A percentile compares a stretch with the other conserved stretches of the same genome.
phyloP scores from a whole-genome alignment of 768 basidiomycete genomes.

The Termitomyces sp. region DNA sequence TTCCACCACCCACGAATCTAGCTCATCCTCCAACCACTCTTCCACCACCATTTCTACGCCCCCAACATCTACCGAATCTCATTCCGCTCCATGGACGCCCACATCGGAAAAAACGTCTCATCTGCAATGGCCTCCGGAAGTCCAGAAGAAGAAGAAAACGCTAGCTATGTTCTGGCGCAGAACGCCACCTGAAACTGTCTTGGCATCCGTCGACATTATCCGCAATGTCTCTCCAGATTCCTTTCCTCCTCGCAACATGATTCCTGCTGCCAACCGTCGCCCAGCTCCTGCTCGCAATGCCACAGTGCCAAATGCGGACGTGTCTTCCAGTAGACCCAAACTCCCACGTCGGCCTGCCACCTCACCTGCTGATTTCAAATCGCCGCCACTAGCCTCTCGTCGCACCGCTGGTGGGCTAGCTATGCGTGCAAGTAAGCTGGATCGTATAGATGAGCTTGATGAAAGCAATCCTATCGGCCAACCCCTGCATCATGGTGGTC shows the following conservation, averaged over 20 bases:
- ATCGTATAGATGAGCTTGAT: constrained; percentile 75
- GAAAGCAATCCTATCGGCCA: constrained; percentile 67
- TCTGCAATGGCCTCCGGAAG: constrained; percentile 10
- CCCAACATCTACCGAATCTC: constrained; percentile 12
- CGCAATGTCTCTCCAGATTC: constrained; percentile 9
- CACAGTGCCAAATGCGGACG: constrained; percentile 14
- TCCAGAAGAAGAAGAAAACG: constrained; percentile 13
- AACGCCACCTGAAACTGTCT: constrained; percentile 11
- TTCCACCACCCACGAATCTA: constrained; percentile 9
- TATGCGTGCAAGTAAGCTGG: constrained; percentile 34
- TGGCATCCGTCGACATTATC: constrained; percentile 6
- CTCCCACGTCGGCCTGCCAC: constrained; percentile 20
- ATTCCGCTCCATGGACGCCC: constrained; percentile 7
- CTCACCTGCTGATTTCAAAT: constrained; percentile 17
- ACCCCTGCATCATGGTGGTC: constrained; percentile 62
- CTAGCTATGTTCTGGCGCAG: constrained; percentile 17
- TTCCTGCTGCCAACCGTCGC: constrained; percentile 4
- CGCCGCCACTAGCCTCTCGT: constrained; percentile 11
- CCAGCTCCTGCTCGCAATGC: constrained; percentile 12
- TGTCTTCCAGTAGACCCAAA: constrained; percentile 15
- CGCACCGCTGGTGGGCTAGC: constrained; percentile 14
- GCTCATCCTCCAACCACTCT: constrained; percentile 14
- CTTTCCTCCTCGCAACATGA: constrained; percentile 3
- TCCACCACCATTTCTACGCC: constrained; percentile 17
- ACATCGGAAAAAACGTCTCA: background rate